Evolutionary conservation across 176 grass and related monocot genomes (phyloP), one percentile per base, ranked within the genome.

Genomic region (Secale cereale): DNA sequence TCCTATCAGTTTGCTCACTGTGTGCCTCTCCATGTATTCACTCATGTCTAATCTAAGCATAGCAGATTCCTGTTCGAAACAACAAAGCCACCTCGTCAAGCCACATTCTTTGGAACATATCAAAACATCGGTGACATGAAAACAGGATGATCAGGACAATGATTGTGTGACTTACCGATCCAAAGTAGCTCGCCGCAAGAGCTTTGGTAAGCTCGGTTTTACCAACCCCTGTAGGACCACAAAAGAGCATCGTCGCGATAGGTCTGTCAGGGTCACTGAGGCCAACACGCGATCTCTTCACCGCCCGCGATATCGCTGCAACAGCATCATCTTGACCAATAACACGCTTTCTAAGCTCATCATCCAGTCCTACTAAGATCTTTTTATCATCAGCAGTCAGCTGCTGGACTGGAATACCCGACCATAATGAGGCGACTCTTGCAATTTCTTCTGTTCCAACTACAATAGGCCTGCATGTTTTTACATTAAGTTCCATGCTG

Each of bases 11-110:
- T 99, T 99, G 84, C 91, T 94, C 16, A 99, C 93, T 79, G 97
- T 96, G 83, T 99, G 97, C 65, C 93, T 80, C 86, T 99, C 97
- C 97, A 99, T 99, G 71, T 96, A 99, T 65, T 99, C 97, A 1
- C 97, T 96, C 97, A 99, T 99, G 77, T 99, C 97, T 75, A 99
- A 79, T 32, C 97, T 79, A 77, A 99, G 86, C 97, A 99, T 96
- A 75, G 91, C 91, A 76, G 81, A 85, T 85, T 99, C 97, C 95
- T 98, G 74, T 84, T 36, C 20, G 33, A 77, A 81, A 76, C 78
- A 88, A 57, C 40, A 90, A 89, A 82, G 89, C 70, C 28, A 86
- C 79, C 39, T 68, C 64, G 26, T 88, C 50, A 93, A 70, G 39
- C 45, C 23, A 81, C 36, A 50, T 74, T 48, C 7, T 22, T 74